Base-by-base conservation (phyloP, 129 eudicot species). In the Gnaphalium uliginosum region DNA sequence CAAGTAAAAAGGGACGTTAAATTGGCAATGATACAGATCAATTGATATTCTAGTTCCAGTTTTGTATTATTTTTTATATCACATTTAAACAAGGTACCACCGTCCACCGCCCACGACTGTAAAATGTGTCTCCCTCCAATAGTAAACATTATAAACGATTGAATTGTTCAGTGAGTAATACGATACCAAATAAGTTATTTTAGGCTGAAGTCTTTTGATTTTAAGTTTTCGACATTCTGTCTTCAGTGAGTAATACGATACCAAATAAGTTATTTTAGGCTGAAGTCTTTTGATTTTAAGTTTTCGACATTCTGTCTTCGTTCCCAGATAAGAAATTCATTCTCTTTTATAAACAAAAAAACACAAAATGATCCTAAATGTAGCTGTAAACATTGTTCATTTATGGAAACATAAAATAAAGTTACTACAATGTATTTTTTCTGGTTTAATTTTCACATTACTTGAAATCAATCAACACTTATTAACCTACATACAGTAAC, bases 1-100 rank as follows among this genome's bases (percentile, higher is more conserved):
- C 86, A 13, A 78, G 86, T 75, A 82, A 88, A 76, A 88, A 88
- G 80, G 86, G 87, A 69, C 83, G 72, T 18, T 85, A 66, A 76
- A 65, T 57, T 23, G 23, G 32, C 14, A 68, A n/a, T 29, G 71
- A 51, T 24, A 27, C 70, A 27, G 15, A 75, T 26, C 63, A 9
- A 51, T 33, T 3, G 33, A 57, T 58, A 77, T 29, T 63, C 6
- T 54, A 27, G 68, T 79, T 58, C 81, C 78, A 73, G 46, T 80
- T 76, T 81, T 76, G 57, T 43, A 83, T 83, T 83, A 72, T 76
- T 86, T 78, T 43, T 43, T 13, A 13, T 25, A 58, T 66, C 76
- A 73, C 9, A 30, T 24, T 73, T 71, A 61, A 69, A 76, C 30
- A 78, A 70, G 82, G 64, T 59, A 73, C 73, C 62, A 64, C 9